Percentiles rank a stretch among this genome's conserved stretches.
phyloP scores from a whole-genome alignment of 2,329 filamentous ascomycete genomes.

The Zymoseptoria pseudotritici region DNA sequence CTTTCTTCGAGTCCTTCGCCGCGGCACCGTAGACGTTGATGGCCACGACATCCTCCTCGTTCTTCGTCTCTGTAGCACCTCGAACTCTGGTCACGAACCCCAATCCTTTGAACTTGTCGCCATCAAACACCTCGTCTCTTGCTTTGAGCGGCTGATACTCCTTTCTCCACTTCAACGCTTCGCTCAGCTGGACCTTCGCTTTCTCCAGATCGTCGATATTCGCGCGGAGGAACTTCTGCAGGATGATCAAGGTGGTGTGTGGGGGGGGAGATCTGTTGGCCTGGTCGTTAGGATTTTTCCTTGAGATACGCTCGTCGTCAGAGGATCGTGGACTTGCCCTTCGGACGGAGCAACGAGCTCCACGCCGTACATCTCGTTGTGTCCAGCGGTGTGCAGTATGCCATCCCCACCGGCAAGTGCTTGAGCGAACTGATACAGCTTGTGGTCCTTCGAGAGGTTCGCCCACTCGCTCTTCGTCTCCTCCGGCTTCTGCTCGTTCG shows the following conservation, averaged over 20 bases:
- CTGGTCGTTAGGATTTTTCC: conserved; percentile 4
- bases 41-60: conserved; percentile 61
- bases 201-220: conserved; percentile 69
- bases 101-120: conserved; percentile 65
- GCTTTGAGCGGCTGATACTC: conserved; percentile 63
- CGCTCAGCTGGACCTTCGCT: conserved; percentile 69
- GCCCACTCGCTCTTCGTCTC: conserved; percentile 16
- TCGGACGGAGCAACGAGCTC: conserved; percentile 41
- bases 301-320: not conserved
- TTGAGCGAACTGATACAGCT: conserved; percentile 42
- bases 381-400: conserved; percentile 50
- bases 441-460: conserved; percentile 20
- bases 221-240: conserved; percentile 90
- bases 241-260: conserved; percentile 70
- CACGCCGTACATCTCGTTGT: conserved; percentile 85
- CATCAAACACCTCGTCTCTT: conserved; percentile 54
- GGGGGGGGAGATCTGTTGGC: conserved; percentile 35
- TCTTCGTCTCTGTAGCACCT: conserved; percentile 44
- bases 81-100: conserved; percentile 74
- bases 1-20: conserved; percentile 70
- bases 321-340: conserved; percentile 14
- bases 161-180: conserved; percentile 78
- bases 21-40: conserved; percentile 89
- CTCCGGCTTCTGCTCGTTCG: conserved; percentile 5
- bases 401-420: conserved; percentile 41